phyloP scores from a whole-genome alignment of 768 basidiomycete species.

The Lactarius hatsudake region DNA sequence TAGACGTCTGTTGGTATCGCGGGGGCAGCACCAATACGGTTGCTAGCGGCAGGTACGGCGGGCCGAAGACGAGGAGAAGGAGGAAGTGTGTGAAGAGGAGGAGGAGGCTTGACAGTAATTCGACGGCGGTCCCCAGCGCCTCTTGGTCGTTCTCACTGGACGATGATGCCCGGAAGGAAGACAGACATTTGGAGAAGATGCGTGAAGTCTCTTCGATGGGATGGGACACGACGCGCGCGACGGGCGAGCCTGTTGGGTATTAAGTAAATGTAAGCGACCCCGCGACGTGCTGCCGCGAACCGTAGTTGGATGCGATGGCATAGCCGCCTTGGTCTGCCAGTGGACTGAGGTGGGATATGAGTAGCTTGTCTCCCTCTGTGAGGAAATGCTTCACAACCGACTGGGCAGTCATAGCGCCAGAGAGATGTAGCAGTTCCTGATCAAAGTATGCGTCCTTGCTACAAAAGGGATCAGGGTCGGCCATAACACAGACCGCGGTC shows the following conservation, averaged over 20 bases:
- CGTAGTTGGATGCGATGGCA: conserved; percentile 94
- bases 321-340: conserved; percentile 91
- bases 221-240: conserved; percentile 91
- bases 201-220: conserved; percentile 93
- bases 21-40: conserved; percentile 68
- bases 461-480: no score
- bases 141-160: conserved; percentile 8
- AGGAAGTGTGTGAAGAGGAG: conserved; percentile 71
- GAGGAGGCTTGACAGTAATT: conserved; percentile 45
- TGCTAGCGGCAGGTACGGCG: conserved; percentile 68
- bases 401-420: conserved; percentile 82
- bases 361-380: conserved; percentile 92
- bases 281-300: conserved; percentile 40
- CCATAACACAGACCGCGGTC: conserved; percentile 98
- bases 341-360: conserved; percentile 81
- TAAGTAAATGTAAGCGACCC: not conserved
- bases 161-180: not conserved
- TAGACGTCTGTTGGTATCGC: conserved; percentile 71
- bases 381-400: conserved; percentile 91
- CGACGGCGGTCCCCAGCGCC: conserved; percentile 40
- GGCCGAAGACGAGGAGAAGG: conserved; percentile 72
- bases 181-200: conserved; percentile 69
- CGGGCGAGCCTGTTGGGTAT: conserved; percentile 66
- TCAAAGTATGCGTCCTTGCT: no score
- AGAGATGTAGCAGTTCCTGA: conserved; percentile 52